These are phyloP conservation scores for Iberis pinnata DNA, from an alignment of 345 rosid genomes.

Conservation along the genomic window DNA sequence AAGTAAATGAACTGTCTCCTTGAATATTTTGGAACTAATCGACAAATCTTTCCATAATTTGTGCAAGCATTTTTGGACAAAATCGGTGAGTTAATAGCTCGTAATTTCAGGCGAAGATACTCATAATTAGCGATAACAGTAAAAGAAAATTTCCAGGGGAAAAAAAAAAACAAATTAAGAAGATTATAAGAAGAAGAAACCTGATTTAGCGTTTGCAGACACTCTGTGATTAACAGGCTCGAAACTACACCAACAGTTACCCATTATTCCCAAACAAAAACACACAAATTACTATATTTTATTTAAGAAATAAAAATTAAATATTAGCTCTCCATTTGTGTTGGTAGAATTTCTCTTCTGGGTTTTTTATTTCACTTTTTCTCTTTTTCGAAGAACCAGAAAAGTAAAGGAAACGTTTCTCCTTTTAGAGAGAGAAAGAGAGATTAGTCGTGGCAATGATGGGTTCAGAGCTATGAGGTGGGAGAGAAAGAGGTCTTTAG, in stretches of 20 bases:
- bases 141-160: background rate
- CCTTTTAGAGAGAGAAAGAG: slow-evolving; percentile 12
- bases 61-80: too few species aligned
- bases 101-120: too few species aligned
- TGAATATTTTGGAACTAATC: too few species aligned
- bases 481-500: slow-evolving; percentile 40
- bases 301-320: slow-evolving; percentile 15
- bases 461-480: slow-evolving; percentile 39
- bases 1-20: too few species aligned
- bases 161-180: background rate
- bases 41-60: too few species aligned
- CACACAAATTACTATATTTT: slow-evolving; percentile 9
- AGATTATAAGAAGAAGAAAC: slow-evolving; percentile 32
- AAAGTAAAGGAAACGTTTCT: slow-evolving; percentile 21
- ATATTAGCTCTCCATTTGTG: too few species aligned
- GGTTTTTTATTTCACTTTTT: slow-evolving; percentile 2
- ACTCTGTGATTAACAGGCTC: slow-evolving; percentile 71
- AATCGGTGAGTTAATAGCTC: too few species aligned
- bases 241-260: slow-evolving; percentile 74
- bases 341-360: too few species aligned
- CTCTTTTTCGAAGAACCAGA: slow-evolving; percentile 6
- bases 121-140: slow-evolving; percentile 3
- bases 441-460: slow-evolving; percentile 31
- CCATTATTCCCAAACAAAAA: slow-evolving; percentile 45
- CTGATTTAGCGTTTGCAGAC: slow-evolving; percentile 83